Evolutionary conservation across 2,329 filamentous ascomycete species (phyloP), one percentile per base, ranked within the genome.

Genomic region (Thelonectria discophora): DNA sequence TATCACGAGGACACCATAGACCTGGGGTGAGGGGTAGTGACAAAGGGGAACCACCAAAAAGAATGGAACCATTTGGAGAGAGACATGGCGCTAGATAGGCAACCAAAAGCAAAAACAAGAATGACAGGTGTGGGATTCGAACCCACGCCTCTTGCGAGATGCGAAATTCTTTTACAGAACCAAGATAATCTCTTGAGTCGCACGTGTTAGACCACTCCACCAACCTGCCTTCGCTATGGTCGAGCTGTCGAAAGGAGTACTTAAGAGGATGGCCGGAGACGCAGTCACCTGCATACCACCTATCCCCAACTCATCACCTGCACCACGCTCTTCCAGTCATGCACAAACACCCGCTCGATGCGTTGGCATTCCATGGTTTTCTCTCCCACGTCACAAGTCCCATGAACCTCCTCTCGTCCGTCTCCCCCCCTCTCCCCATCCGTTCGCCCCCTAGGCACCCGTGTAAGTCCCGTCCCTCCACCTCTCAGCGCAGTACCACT

Each of bases 301-400:
- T 34, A 11, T 34, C 32, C 21, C 12, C 34, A 37, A 37, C 32
- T 9, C 37, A 37, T 42, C 30, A 15, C 64, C 24, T 42, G 64
- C n/a, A 21, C 18, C 55, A 64, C 68, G 67, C 63, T 68, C 61
- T 68, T 62, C 58, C 59, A 61, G 64, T 70, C 68, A 59, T 58
- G 57, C 61, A 64, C 68, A 64, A 64, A 67, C 55, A 48, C 55
- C 64, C 59, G 62, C 64, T 64, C 60, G 68, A 70, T 70, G 68
- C 52, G 68, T 69, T 70, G 68, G 64, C 64, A 62, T 37, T 45
- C 54, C 24, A 9, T 21, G 10, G 9, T 30, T 30, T 30, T 8
- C 27, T 10, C 27, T 30, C 27, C 27, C 27, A 24, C 24, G 24
- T 7, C 24, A 4, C 4, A 24, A 7, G 4, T 7, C 24, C 24